Evolutionary conservation across 495 filamentous ascomycete genomes (phyloP), one percentile per base, ranked within the genome.

Genomic region (Margaritispora aquatica): DNA sequence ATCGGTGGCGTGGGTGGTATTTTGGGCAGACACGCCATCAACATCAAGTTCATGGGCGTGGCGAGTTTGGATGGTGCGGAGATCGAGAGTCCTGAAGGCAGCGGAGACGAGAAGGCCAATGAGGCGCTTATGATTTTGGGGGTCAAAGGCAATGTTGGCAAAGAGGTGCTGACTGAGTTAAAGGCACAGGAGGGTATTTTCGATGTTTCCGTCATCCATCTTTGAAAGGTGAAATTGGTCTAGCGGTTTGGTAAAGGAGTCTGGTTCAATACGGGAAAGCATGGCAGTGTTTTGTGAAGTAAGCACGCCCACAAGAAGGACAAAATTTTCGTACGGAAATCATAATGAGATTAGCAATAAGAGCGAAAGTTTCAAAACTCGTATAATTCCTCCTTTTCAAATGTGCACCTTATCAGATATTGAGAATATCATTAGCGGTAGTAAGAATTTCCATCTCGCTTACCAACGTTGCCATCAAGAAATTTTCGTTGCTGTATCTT

Each of bases 121-220:
- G 86, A 90, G 70, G 85, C 86, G 8, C 68, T 90, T 54, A 90
- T 90, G 86, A 89, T 90, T 63, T 58, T 90, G 36, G 84, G 85
- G 0, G 78, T 90, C 29, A 82, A 84, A 59, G 74, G 77, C 7
- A 72, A 72, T 8, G 80, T 88, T 7, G 78, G 76, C 0, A 70
- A 73, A 49, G 76, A 79, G 19, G 80, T 87, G 34, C 65, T 84
- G 20, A 70, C 74, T 26, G 79, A 79, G 13, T 66, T 90, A 61
- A 71, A 75, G 13, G 72, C 64, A 55, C 70, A 77, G 26, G 77
- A 84, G 56, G 86, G 86, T 1, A 82, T 88, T 49, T 68, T 88
- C 59, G 75, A 83, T 71, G 84, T 84, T 22, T 83, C 77, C 63
- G 70, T 85, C 60, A 81, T 89, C 19, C 38, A 44, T 44, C 38